Evolutionary conservation across 805 yeast species (phyloP).

Genomic region (Alloascoidea hylecoeti): DNA sequence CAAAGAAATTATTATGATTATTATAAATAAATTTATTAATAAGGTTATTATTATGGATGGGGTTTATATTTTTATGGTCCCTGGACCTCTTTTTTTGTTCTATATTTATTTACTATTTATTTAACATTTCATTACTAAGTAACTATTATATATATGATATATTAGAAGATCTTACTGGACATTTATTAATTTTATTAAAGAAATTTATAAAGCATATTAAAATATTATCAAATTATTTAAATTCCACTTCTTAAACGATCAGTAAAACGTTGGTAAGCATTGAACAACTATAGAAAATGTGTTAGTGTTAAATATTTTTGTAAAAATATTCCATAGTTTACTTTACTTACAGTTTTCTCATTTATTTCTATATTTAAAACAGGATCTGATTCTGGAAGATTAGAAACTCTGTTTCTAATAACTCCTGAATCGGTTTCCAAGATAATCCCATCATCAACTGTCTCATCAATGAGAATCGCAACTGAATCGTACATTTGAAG

Average conservation of each 20-base stretch:
- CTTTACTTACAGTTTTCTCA: constrained; percentile 37
- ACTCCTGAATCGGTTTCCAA: constrained; percentile 81
- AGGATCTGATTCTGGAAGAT: constrained; percentile 61
- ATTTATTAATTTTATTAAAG: too few relatives aligned
- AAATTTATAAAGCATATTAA: too few relatives aligned
- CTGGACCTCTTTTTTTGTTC: too few relatives aligned
- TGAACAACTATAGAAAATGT: not conserved
- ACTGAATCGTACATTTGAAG: constrained; percentile 79
- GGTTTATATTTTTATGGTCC: too few relatives aligned
- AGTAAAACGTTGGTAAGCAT: not conserved
- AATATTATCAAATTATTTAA: too few relatives aligned
- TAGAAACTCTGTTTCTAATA: constrained; percentile 85
- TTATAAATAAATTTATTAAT: constrained; percentile 2
- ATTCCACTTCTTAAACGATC: too few relatives aligned
- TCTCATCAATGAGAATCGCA: constrained; percentile 78
- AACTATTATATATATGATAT: too few relatives aligned
- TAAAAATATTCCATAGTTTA: not conserved
- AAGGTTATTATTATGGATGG: too few relatives aligned
- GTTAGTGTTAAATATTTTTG: not conserved
- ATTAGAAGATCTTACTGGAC: too few relatives aligned
- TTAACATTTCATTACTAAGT: too few relatives aligned
- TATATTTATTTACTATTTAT: too few relatives aligned
- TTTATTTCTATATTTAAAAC: constrained; percentile 43
- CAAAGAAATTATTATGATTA: constrained; percentile 14
- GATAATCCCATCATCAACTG: constrained; percentile 86